Evolutionary conservation across 164 flowering plant species (phyloP).

Genomic region (Annona squamosa): DNA sequence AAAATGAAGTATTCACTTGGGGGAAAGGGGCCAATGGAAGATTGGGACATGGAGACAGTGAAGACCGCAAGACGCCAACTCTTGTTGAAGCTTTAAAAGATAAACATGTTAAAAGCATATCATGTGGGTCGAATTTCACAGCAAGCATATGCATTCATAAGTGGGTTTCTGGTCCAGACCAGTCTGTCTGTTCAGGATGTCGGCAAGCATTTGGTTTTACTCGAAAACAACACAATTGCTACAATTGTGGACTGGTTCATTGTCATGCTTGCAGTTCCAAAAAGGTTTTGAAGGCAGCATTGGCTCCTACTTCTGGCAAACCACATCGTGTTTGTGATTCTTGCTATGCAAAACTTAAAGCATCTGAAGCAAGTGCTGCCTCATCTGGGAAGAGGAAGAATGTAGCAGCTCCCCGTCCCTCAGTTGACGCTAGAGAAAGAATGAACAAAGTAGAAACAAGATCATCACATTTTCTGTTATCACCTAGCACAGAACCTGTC

Average conservation of each 20-base stretch:
- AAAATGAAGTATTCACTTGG: conserved; percentile 76
- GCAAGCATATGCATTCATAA: conserved; percentile 51
- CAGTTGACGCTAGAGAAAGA: conserved; percentile 44
- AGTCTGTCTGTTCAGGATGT: conserved; percentile 48
- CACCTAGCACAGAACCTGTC: conserved; percentile 44
- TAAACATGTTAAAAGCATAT: conserved; percentile 39
- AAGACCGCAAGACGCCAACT: conserved; percentile 46
- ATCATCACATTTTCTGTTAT: conserved; percentile 40
- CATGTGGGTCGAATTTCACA: conserved; percentile 53
- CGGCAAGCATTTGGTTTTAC: conserved; percentile 51
- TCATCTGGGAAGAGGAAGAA: conserved; percentile 23
- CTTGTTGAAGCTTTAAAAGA: conserved; percentile 47
- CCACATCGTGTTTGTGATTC: conserved; percentile 62
- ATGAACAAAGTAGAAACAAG: conserved; percentile 31
- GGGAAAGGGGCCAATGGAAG: conserved; percentile 58
- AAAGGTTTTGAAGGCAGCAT: conserved; percentile 40
- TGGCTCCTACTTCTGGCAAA: conserved; percentile 50
- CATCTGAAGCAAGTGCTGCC: conserved; percentile 34
- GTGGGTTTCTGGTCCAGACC: conserved; percentile 50
- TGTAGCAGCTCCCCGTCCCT: conserved; percentile 24
- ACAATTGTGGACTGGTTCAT: conserved; percentile 46
- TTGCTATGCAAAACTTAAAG: conserved; percentile 44
- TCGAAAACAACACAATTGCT: conserved; percentile 49
- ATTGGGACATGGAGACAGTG: conserved; percentile 55
- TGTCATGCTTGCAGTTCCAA: conserved; percentile 53